These are phyloP conservation scores for Cytospora mali DNA, from an alignment of 2,329 filamentous ascomycete species.

Conservation along the genomic window DNA sequence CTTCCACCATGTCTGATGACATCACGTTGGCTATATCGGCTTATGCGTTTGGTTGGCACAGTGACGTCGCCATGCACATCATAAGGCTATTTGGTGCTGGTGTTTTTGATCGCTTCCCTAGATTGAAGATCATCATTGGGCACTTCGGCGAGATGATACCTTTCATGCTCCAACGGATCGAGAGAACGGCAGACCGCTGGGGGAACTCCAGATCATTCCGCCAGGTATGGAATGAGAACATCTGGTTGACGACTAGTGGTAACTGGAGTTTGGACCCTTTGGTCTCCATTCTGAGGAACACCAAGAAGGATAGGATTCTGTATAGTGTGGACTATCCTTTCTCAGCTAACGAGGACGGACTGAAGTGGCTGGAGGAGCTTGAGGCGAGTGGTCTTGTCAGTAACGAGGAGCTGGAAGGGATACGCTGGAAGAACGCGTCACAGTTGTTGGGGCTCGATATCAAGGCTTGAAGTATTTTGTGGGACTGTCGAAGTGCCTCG, in stretches of 20 bases:
- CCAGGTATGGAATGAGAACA: constrained; percentile 57
- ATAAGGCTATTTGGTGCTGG: constrained; percentile 54
- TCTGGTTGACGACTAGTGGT: constrained; percentile 61
- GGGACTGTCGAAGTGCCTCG: neutral
- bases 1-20: constrained; percentile 28
- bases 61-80: constrained; percentile 51
- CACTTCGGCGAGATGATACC: constrained; percentile 58
- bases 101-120: constrained; percentile 57
- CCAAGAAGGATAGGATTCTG: constrained; percentile 52
- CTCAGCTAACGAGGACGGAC: constrained; percentile 50
- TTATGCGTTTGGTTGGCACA: constrained; percentile 54
- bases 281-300: constrained; percentile 47
- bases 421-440: constrained; percentile 56
- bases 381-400: constrained; percentile 52
- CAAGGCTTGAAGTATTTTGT: constrained; percentile 17
- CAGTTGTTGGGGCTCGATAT: constrained; percentile 44
- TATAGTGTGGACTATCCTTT: constrained; percentile 64
- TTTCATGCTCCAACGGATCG: constrained; percentile 54
- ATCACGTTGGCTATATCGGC: constrained; percentile 41
- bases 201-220: constrained; percentile 42
- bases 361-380: constrained; percentile 51
- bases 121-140: constrained; percentile 56
- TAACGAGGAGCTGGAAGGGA: constrained; percentile 49
- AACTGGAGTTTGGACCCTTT: constrained; percentile 53
- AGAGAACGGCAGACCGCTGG: constrained; percentile 34